Conservation (phyloP, 495 filamentous ascomycete species). For the Annulohypoxylon bovei region DNA sequence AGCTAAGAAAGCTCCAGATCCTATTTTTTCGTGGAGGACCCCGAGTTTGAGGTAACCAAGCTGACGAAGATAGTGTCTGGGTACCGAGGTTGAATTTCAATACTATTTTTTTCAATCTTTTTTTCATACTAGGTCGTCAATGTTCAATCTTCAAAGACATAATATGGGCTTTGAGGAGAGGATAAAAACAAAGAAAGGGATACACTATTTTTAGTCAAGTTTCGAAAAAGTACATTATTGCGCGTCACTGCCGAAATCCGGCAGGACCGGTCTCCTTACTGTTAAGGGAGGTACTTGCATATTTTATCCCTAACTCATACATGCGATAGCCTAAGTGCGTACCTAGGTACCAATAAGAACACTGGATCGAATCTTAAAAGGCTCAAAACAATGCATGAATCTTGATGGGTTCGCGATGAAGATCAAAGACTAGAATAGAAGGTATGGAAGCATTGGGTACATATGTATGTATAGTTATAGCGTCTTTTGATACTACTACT, state of each 20-base stretch:
- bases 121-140: not conserved
- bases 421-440: not conserved
- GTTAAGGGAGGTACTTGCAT: not conserved
- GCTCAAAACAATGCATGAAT: not conserved
- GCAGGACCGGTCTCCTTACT: not conserved
- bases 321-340: not conserved
- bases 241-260: conserved; percentile 11
- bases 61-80: not conserved
- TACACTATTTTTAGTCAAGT: conserved; percentile 24
- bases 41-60: conserved; percentile 13
- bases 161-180: not conserved
- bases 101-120: not conserved
- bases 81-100: not conserved
- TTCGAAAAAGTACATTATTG: conserved; percentile 4
- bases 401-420: not conserved
- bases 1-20: not conserved
- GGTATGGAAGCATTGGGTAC: too few species aligned
- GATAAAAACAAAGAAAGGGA: conserved; percentile 2
- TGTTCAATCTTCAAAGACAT: not conserved
- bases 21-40: not conserved
- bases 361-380: not conserved
- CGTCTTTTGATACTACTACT: not conserved
- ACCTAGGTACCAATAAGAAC: not conserved
- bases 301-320: not conserved
- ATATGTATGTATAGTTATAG: not conserved